phyloP scores from a whole-genome alignment of 2,329 filamentous ascomycete species.

The Xylaria sp. region DNA sequence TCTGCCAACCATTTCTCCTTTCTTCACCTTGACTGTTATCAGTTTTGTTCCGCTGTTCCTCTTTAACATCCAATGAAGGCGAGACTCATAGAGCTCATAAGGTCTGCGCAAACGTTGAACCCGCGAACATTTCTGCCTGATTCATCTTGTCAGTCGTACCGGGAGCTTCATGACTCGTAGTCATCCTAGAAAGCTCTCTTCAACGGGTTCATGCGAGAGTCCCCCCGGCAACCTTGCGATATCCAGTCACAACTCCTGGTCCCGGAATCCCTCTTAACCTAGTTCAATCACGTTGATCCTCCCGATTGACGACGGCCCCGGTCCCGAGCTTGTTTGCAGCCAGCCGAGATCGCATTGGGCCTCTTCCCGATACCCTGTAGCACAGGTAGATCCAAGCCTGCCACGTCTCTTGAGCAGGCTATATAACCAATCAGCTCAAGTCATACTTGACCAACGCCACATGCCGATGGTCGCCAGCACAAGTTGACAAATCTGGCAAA shows the following conservation, averaged over 20 bases:
- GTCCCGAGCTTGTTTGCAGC: constrained; percentile 12
- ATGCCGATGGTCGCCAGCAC: background rate
- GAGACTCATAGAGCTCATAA: background rate
- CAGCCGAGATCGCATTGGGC: constrained; percentile 20
- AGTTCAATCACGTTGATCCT: background rate
- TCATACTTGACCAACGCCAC: constrained; percentile 33
- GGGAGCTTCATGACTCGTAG: constrained; percentile 12
- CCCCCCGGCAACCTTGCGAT: constrained; percentile 1
- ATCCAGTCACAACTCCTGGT: constrained; percentile 8
- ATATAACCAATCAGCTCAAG: constrained; percentile 32
- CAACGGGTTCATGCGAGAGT: background rate
- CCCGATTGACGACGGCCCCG: constrained; percentile 2
- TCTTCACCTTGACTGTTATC: background rate
- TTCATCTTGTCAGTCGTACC: constrained; percentile 10
- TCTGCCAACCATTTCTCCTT: background rate
- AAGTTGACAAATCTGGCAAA: constrained; percentile 7
- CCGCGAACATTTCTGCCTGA: background rate
- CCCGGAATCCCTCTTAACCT: background rate
- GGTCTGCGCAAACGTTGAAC: background rate
- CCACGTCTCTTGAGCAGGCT: constrained; percentile 41
- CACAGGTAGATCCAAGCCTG: constrained; percentile 32
- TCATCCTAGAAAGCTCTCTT: background rate
- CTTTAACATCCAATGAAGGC: constrained; percentile 1
- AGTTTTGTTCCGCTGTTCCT: background rate
- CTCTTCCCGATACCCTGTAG: constrained; percentile 43